Evolutionary conservation across 305 asterid species (phyloP), one percentile per base, ranked within the genome.

Genomic region (Fraxinus baroniana): DNA sequence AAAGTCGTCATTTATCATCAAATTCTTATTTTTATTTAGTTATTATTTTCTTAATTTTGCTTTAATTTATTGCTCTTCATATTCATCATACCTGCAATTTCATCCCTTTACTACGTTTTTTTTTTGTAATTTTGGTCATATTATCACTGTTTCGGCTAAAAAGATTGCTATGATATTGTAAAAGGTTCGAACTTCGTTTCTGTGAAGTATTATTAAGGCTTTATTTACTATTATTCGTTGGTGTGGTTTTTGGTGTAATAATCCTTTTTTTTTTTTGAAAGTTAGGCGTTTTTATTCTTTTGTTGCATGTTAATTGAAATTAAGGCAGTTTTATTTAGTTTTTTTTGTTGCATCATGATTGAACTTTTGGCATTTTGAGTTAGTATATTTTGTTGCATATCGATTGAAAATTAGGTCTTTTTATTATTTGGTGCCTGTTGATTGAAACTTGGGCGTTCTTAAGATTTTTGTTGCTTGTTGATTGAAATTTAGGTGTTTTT

Each of bases 191-290:
- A 22, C 12, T 72, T 57, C 76, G 70, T 17, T 66, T 4, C 72
- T 36, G 28, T 33, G 60, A 33, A 41, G 74, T n/a, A 30, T 8
- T 20, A 2, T 7, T 20, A 8, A 62, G 32, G 71, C 26, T 62
- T 62, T 62, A 62, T 62, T 62, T 62, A 8, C 76, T 49, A 37
- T 68, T 77, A 17, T 64, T 28, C 64, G 22, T 81, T 73, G 88
- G 78, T 72, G 78, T 68, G 62, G 49, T 44, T 76, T 70, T 24
- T 22, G 72, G 15, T 7, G 13, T 0, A 7, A 64, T 64, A 24
- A 20, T 20, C 71, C 26, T 60, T 37, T 36, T 36, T 36, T 0
- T 5, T 7, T 9, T 8, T 8, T 13, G 17, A 4, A 39, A 57
- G 22, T 62, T 62, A 62, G 72, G 33, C 72, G 13, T 22, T 24